Conservation (phyloP, 2,329 filamentous ascomycete genomes). For the Talaromyces albobiverticillius region DNA sequence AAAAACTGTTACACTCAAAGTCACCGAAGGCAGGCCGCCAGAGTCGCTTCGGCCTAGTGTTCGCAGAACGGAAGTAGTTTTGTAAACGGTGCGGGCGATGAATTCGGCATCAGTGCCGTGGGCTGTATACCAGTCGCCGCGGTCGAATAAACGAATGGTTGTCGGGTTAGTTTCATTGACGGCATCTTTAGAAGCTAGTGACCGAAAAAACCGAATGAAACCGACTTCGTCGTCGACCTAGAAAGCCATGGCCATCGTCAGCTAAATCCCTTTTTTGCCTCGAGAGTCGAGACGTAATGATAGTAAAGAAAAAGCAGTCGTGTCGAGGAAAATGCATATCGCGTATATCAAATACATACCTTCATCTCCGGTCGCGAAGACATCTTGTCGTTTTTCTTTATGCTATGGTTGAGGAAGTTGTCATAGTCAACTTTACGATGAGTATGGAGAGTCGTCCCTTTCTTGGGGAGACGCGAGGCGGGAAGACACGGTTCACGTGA, state of each 20-base stretch:
- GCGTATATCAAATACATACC: constrained; percentile 42
- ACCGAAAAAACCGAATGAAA: constrained; percentile 95
- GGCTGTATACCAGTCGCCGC: constrained; percentile 88
- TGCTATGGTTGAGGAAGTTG: background rate
- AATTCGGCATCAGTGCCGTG: constrained; percentile 47
- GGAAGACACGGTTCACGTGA: constrained; percentile 32
- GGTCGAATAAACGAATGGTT: constrained; percentile 82
- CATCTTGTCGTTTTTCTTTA: constrained; percentile 47
- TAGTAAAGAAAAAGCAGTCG: background rate
- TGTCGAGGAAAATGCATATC: background rate
- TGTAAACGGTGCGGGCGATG: constrained; percentile 72
- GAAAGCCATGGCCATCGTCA: constrained; percentile 7
- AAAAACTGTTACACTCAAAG: constrained; percentile 92
- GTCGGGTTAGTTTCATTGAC: constrained; percentile 46
- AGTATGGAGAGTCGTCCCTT: no score
- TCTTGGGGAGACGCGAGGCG: constrained; percentile 25
- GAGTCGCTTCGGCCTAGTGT: constrained; percentile 81
- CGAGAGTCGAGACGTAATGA: background rate
- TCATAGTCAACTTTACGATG: no score
- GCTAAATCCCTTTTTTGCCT: background rate
- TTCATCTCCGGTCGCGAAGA: constrained; percentile 70
- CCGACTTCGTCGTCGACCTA: constrained; percentile 94
- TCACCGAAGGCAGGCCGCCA: constrained; percentile 87
- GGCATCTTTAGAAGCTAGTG: constrained; percentile 63
- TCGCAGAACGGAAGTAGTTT: constrained; percentile 91